phyloP scores from a whole-genome alignment of 129 eudicot genomes.

The Artemisia tridentata region DNA sequence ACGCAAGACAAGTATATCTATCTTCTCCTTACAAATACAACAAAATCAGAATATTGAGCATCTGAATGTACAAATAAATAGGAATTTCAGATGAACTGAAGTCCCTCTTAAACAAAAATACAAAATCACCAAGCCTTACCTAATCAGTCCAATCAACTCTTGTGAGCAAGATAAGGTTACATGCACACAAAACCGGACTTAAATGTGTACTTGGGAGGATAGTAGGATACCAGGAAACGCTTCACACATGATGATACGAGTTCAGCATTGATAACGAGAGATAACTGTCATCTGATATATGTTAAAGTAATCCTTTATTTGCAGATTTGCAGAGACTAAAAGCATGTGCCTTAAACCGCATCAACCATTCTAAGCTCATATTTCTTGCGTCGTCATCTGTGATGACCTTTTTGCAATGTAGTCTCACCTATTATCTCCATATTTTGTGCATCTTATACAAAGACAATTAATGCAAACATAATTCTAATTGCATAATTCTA shows the following conservation, averaged over 20 bases:
- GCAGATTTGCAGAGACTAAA: slow-evolving; percentile 7
- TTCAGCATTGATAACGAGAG: slow-evolving; percentile 3
- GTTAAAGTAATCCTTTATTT: slow-evolving; percentile 13
- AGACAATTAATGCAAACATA: slow-evolving; percentile 7
- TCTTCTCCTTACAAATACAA: not conserved
- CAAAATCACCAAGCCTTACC: not conserved
- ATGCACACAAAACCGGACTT: no score
- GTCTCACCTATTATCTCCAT: slow-evolving; percentile 75
- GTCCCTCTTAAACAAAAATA: slow-evolving; percentile 13
- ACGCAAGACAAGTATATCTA: not conserved
- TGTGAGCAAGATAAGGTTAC: slow-evolving; percentile 12
- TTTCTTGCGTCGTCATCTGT: slow-evolving; percentile 87
- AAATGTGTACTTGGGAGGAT: no score
- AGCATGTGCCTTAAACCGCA: slow-evolving; percentile 27
- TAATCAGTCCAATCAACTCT: slow-evolving; percentile 16
- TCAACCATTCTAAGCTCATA: slow-evolving; percentile 79
- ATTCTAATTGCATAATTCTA: not conserved
- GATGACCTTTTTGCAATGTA: slow-evolving; percentile 82
- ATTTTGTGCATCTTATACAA: slow-evolving; percentile 40
- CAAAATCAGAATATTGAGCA: slow-evolving; percentile 2
- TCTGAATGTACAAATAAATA: no score
- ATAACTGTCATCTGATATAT: slow-evolving; percentile 1
- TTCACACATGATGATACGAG: not conserved
- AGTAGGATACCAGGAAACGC: not conserved
- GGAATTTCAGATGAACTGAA: not conserved